These are phyloP conservation scores for Apiotrichum sp. DNA, from an alignment of 1,284 basidiomycete species.

Conservation along the genomic window DNA sequence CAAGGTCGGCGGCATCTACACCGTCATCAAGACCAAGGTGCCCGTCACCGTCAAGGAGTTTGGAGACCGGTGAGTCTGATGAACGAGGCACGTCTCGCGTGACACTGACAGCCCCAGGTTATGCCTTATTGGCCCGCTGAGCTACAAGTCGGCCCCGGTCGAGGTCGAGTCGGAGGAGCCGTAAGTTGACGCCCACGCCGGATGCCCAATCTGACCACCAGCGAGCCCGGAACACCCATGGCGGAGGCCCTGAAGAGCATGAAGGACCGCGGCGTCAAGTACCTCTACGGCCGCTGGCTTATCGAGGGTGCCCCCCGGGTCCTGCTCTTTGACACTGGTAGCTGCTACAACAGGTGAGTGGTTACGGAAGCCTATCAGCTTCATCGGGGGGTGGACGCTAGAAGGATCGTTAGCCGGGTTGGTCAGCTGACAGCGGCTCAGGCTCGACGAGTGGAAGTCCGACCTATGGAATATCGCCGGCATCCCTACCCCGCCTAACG, in stretches of 20 bases:
- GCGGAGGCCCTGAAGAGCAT: constrained; percentile 66
- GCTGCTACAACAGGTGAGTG: constrained; percentile 59
- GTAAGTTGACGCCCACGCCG: constrained; percentile 41
- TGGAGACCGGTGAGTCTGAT: constrained; percentile 40
- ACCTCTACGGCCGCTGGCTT: constrained; percentile 93
- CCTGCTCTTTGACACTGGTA: constrained; percentile 90
- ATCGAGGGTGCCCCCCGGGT: constrained; percentile 93
- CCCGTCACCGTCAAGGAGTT: constrained; percentile 93
- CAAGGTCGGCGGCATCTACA: constrained; percentile 98
- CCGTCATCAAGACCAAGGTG: constrained; percentile 98
- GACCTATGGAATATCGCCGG: constrained; percentile 98
- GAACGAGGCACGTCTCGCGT: neutral
- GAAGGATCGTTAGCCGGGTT: too few relatives aligned
- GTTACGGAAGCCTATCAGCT: too few relatives aligned
- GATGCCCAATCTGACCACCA: constrained; percentile 9
- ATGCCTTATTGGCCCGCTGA: constrained; percentile 86
- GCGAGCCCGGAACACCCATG: constrained; percentile 54
- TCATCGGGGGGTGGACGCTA: too few relatives aligned
- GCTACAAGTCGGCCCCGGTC: constrained; percentile 97
- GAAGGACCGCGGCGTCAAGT: constrained; percentile 83
- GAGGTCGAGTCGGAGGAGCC: constrained; percentile 94
- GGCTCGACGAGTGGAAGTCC: constrained; percentile 95
- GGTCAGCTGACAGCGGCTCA: constrained; percentile 24
- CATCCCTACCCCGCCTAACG: constrained; percentile 90
- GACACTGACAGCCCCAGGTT: constrained; percentile 53